Evolutionary conservation across 495 filamentous ascomycete species (phyloP).

Genomic region (Cercophora sp.): DNA sequence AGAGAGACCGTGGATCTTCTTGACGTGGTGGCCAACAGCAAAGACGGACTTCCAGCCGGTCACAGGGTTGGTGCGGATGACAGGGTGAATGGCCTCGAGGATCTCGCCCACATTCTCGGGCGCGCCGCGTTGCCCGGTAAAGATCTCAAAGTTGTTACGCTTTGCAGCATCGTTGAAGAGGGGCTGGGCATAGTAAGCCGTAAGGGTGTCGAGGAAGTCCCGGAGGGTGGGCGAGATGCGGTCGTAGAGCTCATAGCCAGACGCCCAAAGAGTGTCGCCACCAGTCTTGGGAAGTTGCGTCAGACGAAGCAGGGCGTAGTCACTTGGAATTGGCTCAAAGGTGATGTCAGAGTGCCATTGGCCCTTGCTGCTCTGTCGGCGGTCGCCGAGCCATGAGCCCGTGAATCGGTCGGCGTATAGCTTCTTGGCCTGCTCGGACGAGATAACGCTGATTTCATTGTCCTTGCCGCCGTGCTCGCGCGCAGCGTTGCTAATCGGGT

Average conservation of each 20-base stretch:
- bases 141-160: constrained; percentile 53
- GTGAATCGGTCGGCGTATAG: constrained; percentile 43
- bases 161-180: constrained; percentile 55
- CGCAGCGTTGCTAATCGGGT: constrained; percentile 61
- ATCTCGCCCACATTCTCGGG: constrained; percentile 65
- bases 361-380: constrained; percentile 38
- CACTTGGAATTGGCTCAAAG: constrained; percentile 62
- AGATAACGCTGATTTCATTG: constrained; percentile 72
- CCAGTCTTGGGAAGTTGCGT: constrained; percentile 64
- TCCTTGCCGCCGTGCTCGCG: constrained; percentile 59
- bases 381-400: constrained; percentile 14
- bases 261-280: constrained; percentile 73
- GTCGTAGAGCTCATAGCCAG: constrained; percentile 76
- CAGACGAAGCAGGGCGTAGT: constrained; percentile 61
- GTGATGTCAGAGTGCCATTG: constrained; percentile 68
- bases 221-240: constrained; percentile 62
- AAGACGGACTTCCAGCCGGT: constrained; percentile 76
- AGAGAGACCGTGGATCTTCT: constrained; percentile 62
- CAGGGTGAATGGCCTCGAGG: constrained; percentile 62
- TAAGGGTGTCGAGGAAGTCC: constrained; percentile 64
- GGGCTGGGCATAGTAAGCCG: constrained; percentile 61
- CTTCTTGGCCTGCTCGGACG: constrained; percentile 53
- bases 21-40: constrained; percentile 57
- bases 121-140: constrained; percentile 53
- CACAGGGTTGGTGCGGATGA: constrained; percentile 77